Percentiles rank a stretch among this genome's conserved stretches.
Conservation (phyloP, 2,329 filamentous ascomycete species). For the Ceratocystis huliohia region DNA sequence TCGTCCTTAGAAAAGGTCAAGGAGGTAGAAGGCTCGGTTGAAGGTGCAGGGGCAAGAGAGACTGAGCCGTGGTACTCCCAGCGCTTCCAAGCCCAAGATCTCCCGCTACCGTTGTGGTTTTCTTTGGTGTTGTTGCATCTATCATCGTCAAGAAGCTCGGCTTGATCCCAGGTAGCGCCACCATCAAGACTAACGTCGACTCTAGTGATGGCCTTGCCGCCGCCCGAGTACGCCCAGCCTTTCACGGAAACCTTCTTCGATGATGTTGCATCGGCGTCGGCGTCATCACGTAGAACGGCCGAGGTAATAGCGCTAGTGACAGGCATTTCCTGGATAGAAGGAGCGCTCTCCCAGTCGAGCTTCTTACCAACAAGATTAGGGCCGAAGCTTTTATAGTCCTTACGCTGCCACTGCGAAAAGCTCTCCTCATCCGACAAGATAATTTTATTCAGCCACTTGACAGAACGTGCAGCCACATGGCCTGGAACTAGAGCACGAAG, state of each 20-base stretch:
- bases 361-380: conserved; percentile 41
- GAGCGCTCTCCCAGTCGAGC: conserved; percentile 50
- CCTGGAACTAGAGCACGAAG: conserved; percentile 51
- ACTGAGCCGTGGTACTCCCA: conserved; percentile 46
- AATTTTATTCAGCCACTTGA: conserved; percentile 57
- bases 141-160: conserved; percentile 41
- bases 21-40: conserved; percentile 14
- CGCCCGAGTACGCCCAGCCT: conserved; percentile 57
- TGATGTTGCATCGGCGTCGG: conserved; percentile 19
- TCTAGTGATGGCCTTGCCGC: conserved; percentile 51
- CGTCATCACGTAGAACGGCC: conserved; percentile 24
- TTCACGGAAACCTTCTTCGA: conserved; percentile 32
- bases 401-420: conserved; percentile 50
- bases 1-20: background rate
- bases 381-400: conserved; percentile 57
- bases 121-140: conserved; percentile 27
- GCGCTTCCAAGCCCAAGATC: conserved; percentile 48
- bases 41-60: background rate
- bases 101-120: conserved; percentile 29
- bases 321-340: conserved; percentile 55
- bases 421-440: conserved; percentile 54
- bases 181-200: conserved; percentile 55
- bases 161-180: conserved; percentile 52
- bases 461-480: conserved; percentile 52
- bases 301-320: conserved; percentile 54